These are phyloP conservation scores for Hypholoma sublateritium DNA, from an alignment of 768 basidiomycete species.

Conservation along the genomic window DNA sequence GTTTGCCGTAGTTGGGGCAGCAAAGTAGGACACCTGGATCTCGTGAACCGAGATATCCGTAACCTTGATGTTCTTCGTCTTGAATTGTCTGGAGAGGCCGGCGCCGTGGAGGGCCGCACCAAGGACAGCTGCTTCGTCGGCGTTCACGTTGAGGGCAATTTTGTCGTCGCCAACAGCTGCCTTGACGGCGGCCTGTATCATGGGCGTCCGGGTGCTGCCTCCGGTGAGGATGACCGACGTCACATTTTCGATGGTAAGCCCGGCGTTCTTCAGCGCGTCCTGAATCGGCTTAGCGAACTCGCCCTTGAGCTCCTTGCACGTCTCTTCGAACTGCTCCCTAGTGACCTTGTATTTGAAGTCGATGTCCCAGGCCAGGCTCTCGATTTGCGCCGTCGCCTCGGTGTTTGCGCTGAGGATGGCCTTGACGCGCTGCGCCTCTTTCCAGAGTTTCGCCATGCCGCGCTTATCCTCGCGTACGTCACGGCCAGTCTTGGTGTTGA, in stretches of 20 bases:
- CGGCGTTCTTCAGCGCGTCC: constrained; percentile 69
- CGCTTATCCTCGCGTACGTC: constrained; percentile 72
- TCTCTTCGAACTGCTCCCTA: constrained; percentile 75
- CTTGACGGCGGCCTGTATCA: constrained; percentile 85
- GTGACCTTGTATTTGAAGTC: constrained; percentile 84
- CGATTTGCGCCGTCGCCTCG: constrained; percentile 80
- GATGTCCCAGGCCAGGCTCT: constrained; percentile 86
- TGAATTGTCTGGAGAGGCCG: constrained; percentile 83
- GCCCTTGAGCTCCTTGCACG: constrained; percentile 62
- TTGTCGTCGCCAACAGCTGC: constrained; percentile 79
- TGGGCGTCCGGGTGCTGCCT: constrained; percentile 85
- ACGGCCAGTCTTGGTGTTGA: constrained; percentile 68
- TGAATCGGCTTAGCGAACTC: constrained; percentile 71
- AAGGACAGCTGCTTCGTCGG: constrained; percentile 94
- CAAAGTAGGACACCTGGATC: constrained; percentile 75
- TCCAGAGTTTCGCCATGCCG: constrained; percentile 92
- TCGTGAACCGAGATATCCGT: constrained; percentile 73
- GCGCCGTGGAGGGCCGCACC: constrained; percentile 92
- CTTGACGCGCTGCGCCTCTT: constrained; percentile 91
- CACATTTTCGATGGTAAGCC: constrained; percentile 68
- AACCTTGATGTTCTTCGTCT: constrained; percentile 91
- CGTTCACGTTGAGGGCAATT: constrained; percentile 93
- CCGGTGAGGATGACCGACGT: constrained; percentile 92
- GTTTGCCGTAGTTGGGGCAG: constrained; percentile 51
- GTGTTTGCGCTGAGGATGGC: constrained; percentile 90